A percentile compares a stretch with the other conserved stretches of the same genome.
Conservation (phyloP, 140 eudicot species). For the Cichorium intybus region DNA sequence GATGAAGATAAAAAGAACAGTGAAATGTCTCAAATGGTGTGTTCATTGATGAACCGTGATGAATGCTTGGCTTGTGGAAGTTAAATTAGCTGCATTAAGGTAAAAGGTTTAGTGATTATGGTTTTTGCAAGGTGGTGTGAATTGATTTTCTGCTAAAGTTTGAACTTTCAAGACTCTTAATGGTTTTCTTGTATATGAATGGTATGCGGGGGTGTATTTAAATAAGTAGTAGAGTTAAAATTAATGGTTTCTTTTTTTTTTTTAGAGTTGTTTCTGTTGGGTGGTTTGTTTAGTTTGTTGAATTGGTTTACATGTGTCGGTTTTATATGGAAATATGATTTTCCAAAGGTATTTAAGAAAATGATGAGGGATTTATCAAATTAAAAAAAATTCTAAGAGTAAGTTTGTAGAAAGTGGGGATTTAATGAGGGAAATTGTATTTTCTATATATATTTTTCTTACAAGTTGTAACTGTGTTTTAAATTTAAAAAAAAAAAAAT, state of each 20-base stretch:
- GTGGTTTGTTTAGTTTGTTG: no score
- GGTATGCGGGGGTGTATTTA: not conserved
- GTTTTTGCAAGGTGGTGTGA: not conserved
- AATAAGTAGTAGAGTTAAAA: not conserved
- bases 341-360: no score
- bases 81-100: constrained; percentile 8
- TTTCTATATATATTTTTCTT: no score
- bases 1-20: constrained; percentile 9
- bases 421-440: no score
- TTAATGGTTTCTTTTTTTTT: no score
- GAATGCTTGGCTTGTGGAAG: constrained; percentile 83
- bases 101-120: not conserved
- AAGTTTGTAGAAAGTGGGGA: no score
- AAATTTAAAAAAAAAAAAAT: no score
- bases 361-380: no score
- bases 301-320: no score
- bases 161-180: not conserved
- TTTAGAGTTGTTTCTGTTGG: no score
- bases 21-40: constrained; percentile 50
- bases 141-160: not conserved
- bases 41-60: constrained; percentile 63
- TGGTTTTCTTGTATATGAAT: constrained; percentile 2
- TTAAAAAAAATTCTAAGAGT: no score
- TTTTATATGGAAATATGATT: no score
- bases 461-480: not conserved